Conservation (phyloP, 441 rosid species). For the Erodium texanum region DNA sequence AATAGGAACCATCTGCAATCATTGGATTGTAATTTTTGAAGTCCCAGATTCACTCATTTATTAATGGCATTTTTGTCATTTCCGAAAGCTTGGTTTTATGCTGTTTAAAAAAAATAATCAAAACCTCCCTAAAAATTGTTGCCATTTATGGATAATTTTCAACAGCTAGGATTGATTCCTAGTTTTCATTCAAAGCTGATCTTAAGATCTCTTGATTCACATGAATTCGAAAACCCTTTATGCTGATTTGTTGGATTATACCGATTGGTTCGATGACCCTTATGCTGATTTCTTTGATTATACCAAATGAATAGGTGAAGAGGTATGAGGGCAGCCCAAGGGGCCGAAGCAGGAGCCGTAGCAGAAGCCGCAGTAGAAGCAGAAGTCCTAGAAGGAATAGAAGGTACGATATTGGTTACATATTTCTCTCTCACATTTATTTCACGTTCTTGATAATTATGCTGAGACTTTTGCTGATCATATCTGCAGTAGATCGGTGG, state of each 20-base stretch:
- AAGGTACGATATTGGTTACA: conserved; percentile 31
- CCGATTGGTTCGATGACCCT: conserved; percentile 9
- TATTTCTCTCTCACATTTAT: neutral
- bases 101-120: no score
- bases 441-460: neutral
- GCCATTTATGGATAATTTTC: no score
- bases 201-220: neutral
- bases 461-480: neutral
- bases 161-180: no score
- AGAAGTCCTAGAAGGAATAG: conserved; percentile 48
- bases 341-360: conserved; percentile 61
- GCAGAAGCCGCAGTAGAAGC: conserved; percentile 32
- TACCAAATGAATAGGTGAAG: conserved; percentile 46
- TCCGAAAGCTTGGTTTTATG: no score
- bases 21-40: no score
- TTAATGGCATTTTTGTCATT: no score
- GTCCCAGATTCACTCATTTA: no score
- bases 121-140: no score
- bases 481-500: conserved; percentile 48
- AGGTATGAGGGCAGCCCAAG: conserved; percentile 52
- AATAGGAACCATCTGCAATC: no score
- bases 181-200: no score
- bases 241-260: neutral
- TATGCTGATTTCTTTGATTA: conserved; percentile 2
- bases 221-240: conserved; percentile 7